A percentile compares a stretch with the other conserved stretches of the same genome.
Conservation (phyloP, 352 stramenopile genomes). For the Phytophthora foliorum region DNA sequence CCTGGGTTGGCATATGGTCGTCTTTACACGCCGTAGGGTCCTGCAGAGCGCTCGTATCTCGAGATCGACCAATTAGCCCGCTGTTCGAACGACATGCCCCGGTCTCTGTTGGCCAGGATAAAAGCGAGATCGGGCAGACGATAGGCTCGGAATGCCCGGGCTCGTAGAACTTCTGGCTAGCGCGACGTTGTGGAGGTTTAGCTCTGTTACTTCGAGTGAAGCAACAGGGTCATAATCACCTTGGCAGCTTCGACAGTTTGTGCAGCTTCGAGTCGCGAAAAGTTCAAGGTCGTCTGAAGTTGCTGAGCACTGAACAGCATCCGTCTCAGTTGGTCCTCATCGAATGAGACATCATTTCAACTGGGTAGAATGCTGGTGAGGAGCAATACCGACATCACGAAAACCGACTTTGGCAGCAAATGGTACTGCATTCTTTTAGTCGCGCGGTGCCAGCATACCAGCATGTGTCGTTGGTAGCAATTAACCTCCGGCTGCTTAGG, state of each 20-base stretch:
- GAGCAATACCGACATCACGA: too few relatives aligned
- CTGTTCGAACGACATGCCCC: conserved; percentile 11
- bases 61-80: conserved; percentile 35
- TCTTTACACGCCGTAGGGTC: conserved; percentile 31
- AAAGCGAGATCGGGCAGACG: conserved; percentile 36
- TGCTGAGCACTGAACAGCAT: conserved; percentile 15
- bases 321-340: neutral
- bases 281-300: conserved; percentile 9
- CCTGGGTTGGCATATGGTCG: conserved; percentile 15
- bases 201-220: conserved; percentile 25
- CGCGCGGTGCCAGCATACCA: too few relatives aligned
- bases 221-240: conserved; percentile 19
- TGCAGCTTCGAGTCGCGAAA: conserved; percentile 9
- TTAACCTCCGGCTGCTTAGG: neutral
- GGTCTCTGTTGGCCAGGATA: conserved; percentile 36
- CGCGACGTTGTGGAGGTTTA: conserved; percentile 1
- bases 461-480: neutral
- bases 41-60: conserved; percentile 24
- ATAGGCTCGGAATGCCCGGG: conserved; percentile 33
- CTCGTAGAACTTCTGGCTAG: conserved; percentile 38
- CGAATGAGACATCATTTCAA: neutral
- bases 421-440: neutral
- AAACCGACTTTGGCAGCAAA: neutral
- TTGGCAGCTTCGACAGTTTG: neutral
- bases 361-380: neutral